Evolutionary conservation across 2,329 filamentous ascomycete species (phyloP).

Genomic region (Nemania sp.): DNA sequence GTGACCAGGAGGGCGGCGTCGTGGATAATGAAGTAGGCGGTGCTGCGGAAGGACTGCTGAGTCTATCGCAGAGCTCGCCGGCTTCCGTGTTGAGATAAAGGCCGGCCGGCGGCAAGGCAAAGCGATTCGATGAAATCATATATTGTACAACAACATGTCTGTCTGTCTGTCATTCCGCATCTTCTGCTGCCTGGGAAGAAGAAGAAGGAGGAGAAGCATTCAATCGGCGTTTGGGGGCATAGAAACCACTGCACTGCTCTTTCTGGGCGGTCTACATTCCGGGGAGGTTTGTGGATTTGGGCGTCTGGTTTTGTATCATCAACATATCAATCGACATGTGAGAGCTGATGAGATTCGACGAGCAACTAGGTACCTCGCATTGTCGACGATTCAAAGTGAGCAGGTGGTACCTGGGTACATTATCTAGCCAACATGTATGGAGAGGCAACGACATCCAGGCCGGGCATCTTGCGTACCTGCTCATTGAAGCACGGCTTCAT

Average conservation of each 20-base stretch:
- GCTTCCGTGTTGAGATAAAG: constrained; percentile 20
- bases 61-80: constrained; percentile 45
- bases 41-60: constrained; percentile 58
- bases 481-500: too few relatives aligned
- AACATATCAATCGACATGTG: neutral
- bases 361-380: neutral
- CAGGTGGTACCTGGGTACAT: too few relatives aligned
- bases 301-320: neutral
- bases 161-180: constrained; percentile 5
- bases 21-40: constrained; percentile 53
- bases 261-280: constrained; percentile 4
- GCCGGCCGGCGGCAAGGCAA: neutral
- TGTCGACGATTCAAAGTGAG: too few relatives aligned
- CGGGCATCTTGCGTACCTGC: too few relatives aligned
- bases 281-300: neutral
- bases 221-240: constrained; percentile 19
- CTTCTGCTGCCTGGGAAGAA: too few relatives aligned
- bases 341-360: constrained; percentile 2
- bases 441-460: too few relatives aligned
- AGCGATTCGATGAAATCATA: neutral
- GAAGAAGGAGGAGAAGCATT: constrained; percentile 14
- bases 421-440: too few relatives aligned
- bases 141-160: constrained; percentile 14
- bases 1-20: constrained; percentile 36
- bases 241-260: neutral